Conservation (phyloP, 768 basidiomycete species). For the Leucocoprinus sp. region DNA sequence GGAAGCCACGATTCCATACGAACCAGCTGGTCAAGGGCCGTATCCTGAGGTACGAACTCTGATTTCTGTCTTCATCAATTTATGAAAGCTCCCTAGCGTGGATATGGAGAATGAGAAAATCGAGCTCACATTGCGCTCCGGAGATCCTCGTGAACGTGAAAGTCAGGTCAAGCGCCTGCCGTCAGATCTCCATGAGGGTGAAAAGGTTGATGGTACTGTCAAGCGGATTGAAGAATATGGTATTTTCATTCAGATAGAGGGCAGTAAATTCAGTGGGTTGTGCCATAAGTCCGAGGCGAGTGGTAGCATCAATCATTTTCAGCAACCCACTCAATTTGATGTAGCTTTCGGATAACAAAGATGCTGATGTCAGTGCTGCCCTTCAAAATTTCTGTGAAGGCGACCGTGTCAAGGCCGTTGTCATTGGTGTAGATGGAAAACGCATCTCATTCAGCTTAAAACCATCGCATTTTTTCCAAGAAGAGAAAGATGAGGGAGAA, state of each 20-base stretch:
- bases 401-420: conserved; percentile 74
- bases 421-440: conserved; percentile 65
- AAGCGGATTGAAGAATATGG: conserved; percentile 85
- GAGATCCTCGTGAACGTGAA: conserved; percentile 30
- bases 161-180: conserved; percentile 22
- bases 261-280: conserved; percentile 75
- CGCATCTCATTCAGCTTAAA: conserved; percentile 85
- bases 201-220: conserved; percentile 72
- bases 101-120: conserved; percentile 66
- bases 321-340: conserved; percentile 1
- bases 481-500: conserved; percentile 27
- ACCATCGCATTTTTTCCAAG: conserved; percentile 74
- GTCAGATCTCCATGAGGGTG: conserved; percentile 63
- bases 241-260: conserved; percentile 87
- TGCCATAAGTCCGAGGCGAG: conserved; percentile 89
- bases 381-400: conserved; percentile 80
- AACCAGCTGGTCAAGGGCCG: conserved; percentile 86
- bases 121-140: conserved; percentile 84
- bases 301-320: conserved; percentile 13
- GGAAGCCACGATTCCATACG: conserved; percentile 73
- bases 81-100: conserved; percentile 38
- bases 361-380: conserved; percentile 71
- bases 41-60: conserved; percentile 53
- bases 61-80: conserved; percentile 11
- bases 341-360: conserved; percentile 82